Evolutionary conservation across 176 grass and related monocot species (phyloP).

Genomic region (Oropetium thomaeum): DNA sequence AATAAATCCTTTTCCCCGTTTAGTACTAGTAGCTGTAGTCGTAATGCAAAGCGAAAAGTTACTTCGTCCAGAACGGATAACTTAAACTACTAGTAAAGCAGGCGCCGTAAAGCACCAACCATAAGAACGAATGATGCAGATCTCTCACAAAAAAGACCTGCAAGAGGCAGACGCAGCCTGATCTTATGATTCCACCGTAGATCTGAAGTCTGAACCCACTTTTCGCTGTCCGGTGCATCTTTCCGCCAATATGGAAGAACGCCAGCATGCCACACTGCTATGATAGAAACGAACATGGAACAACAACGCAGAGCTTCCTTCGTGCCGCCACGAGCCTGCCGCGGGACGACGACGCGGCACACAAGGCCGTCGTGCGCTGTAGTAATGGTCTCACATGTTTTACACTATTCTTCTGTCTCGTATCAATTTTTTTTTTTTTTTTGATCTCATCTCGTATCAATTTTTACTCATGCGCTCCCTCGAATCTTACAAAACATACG

Average conservation of each 20-base stretch:
- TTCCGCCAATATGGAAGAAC: neutral
- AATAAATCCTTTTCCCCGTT: neutral
- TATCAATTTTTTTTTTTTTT: too few relatives aligned
- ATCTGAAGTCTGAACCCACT: neutral
- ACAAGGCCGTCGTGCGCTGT: too few relatives aligned
- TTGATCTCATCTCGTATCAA: too few relatives aligned
- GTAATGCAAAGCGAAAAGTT: neutral
- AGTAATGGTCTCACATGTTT: too few relatives aligned
- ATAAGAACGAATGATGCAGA: neutral
- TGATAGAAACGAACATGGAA: too few relatives aligned
- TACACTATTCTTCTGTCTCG: too few relatives aligned
- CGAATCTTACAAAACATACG: too few relatives aligned
- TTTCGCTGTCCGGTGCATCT: neutral
- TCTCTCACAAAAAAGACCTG: too few relatives aligned
- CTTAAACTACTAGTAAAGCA: neutral
- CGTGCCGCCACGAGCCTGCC: too few relatives aligned
- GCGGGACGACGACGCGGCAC: too few relatives aligned
- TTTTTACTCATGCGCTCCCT: too few relatives aligned
- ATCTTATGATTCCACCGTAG: neutral
- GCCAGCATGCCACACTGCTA: neutral
- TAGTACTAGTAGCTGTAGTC: neutral
- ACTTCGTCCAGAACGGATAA: neutral
- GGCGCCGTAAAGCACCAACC: neutral
- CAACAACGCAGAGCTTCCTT: too few relatives aligned
- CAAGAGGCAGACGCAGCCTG: neutral